These are phyloP conservation scores for Trichoderma guizhouense DNA, from an alignment of 2,329 filamentous ascomycete species.

Conservation along the genomic window DNA sequence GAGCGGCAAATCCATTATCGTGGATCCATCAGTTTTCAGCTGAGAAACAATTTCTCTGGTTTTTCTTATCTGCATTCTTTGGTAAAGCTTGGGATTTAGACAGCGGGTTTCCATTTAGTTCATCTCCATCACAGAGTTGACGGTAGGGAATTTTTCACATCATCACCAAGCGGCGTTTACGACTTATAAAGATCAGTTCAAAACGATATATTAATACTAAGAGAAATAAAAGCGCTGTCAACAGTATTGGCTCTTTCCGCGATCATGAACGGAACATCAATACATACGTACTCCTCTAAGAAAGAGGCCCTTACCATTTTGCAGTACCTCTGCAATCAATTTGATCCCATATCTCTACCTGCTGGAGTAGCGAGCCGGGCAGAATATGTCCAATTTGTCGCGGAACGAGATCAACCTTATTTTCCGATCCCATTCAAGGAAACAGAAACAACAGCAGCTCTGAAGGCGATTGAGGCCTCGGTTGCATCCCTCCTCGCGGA, in stretches of 20 bases:
- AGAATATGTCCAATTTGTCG: slow-evolving; percentile 32
- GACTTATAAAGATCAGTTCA: neutral
- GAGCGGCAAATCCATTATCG: neutral
- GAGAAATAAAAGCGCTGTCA: neutral
- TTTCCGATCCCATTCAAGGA: slow-evolving; percentile 49
- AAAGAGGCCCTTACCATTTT: slow-evolving; percentile 27
- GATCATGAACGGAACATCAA: neutral
- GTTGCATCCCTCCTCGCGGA: slow-evolving; percentile 34
- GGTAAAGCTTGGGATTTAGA: neutral
- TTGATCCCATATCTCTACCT: slow-evolving; percentile 32
- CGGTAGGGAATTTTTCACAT: neutral
- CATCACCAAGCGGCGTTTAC: neutral
- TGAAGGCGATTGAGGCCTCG: slow-evolving; percentile 42
- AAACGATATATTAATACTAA: neutral
- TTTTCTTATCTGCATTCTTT: neutral
- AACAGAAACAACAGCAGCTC: slow-evolving; percentile 41
- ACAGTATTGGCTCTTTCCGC: neutral
- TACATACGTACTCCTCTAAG: slow-evolving; percentile 20
- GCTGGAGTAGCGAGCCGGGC: slow-evolving; percentile 25
- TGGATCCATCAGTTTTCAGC: neutral
- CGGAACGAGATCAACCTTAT: slow-evolving; percentile 37
- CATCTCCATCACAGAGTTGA: neutral
- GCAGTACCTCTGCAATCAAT: slow-evolving; percentile 24
- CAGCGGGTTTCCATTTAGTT: neutral
- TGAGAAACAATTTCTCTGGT: neutral